phyloP scores from a whole-genome alignment of 1,284 basidiomycete genomes.

The Phylloboletellus chloephorus region DNA sequence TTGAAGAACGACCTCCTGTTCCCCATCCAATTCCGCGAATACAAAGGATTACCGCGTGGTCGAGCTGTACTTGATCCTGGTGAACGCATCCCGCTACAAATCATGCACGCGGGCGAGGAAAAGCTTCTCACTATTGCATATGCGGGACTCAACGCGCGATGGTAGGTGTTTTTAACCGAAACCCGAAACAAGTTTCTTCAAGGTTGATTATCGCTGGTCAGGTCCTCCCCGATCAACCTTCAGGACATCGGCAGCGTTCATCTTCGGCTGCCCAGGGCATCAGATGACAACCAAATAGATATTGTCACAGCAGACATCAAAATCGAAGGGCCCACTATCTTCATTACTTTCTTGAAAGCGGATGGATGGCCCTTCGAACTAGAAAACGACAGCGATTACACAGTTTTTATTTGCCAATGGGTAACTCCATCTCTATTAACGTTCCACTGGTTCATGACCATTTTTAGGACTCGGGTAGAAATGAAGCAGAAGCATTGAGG shows the following conservation, averaged over 20 bases:
- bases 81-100: constrained; percentile 67
- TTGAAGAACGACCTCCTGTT: constrained; percentile 78
- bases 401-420: constrained; percentile 72
- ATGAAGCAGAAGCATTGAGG: constrained; percentile 35
- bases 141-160: constrained; percentile 79
- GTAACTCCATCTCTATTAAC: constrained; percentile 38
- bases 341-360: constrained; percentile 70
- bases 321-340: constrained; percentile 87
- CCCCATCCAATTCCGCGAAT: constrained; percentile 79
- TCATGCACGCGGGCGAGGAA: constrained; percentile 61
- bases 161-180: constrained; percentile 46
- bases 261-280: constrained; percentile 56
- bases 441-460: constrained; percentile 5
- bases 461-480: constrained; percentile 47
- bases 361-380: constrained; percentile 88
- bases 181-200: not conserved
- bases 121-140: constrained; percentile 81
- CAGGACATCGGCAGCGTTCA: constrained; percentile 87
- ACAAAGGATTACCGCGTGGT: constrained; percentile 68
- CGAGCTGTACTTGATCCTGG: constrained; percentile 64
- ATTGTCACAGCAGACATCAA: constrained; percentile 82
- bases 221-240: constrained; percentile 91
- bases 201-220: constrained; percentile 30
- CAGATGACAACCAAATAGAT: constrained; percentile 41
- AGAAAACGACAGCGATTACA: constrained; percentile 83